These are phyloP conservation scores for Fusarium hostae DNA, from an alignment of 2,329 filamentous ascomycete genomes.

Conservation along the genomic window DNA sequence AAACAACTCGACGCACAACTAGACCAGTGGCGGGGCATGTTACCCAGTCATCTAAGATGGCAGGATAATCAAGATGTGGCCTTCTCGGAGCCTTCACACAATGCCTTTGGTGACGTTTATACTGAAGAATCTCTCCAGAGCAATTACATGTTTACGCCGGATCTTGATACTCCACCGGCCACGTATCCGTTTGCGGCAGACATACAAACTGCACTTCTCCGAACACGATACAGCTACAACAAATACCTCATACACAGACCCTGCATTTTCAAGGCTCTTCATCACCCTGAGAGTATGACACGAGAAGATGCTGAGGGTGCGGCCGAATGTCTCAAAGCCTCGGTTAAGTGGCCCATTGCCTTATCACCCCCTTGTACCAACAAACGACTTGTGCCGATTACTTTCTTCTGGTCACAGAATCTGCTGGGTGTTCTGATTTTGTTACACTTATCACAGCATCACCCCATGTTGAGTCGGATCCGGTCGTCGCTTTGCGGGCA, in stretches of 20 bases:
- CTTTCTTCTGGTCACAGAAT: slow-evolving; percentile 72
- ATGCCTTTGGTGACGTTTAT: slow-evolving; percentile 34
- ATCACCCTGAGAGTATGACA: slow-evolving; percentile 64
- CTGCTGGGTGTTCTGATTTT: slow-evolving; percentile 68
- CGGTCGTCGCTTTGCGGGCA: slow-evolving; percentile 59
- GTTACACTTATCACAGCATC: slow-evolving; percentile 63
- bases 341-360: slow-evolving; percentile 69
- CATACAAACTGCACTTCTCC: slow-evolving; percentile 66
- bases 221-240: slow-evolving; percentile 68
- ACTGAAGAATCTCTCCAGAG: slow-evolving; percentile 33
- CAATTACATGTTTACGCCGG: slow-evolving; percentile 39
- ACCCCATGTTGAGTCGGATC: slow-evolving; percentile 62
- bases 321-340: slow-evolving; percentile 66
- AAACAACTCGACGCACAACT: slow-evolving; percentile 64
- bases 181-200: slow-evolving; percentile 65
- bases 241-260: slow-evolving; percentile 68
- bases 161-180: slow-evolving; percentile 37
- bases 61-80: slow-evolving; percentile 59
- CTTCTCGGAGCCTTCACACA: slow-evolving; percentile 36
- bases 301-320: slow-evolving; percentile 64
- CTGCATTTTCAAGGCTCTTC: slow-evolving; percentile 69
- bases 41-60: slow-evolving; percentile 67
- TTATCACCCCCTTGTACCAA: slow-evolving; percentile 66
- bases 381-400: slow-evolving; percentile 67
- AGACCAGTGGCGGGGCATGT: slow-evolving; percentile 66